phyloP scores from a whole-genome alignment of 2,329 filamentous ascomycete species.

The Diaporthe batatas region DNA sequence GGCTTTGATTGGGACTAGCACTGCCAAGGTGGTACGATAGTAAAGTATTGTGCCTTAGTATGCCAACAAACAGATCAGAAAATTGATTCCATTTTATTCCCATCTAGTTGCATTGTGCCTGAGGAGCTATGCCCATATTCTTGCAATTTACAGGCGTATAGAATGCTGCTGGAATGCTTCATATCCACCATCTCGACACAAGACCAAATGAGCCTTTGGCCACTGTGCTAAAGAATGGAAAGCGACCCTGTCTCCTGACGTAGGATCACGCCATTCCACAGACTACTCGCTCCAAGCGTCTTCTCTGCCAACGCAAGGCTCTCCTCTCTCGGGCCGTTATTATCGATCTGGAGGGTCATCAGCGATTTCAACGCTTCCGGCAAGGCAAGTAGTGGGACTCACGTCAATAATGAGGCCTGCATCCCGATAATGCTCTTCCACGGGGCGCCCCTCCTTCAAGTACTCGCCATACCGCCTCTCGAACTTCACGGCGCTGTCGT shows the following conservation, averaged over 20 bases:
- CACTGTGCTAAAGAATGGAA: neutral
- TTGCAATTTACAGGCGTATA: too few relatives aligned
- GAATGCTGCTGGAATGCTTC: too few relatives aligned
- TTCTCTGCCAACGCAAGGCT: neutral
- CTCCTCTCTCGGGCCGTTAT: conserved; percentile 10
- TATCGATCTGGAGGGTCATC: conserved; percentile 1
- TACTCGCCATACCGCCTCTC: conserved; percentile 22
- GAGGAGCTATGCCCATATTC: too few relatives aligned
- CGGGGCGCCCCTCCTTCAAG: conserved; percentile 16
- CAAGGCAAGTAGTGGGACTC: neutral
- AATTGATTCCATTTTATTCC: too few relatives aligned
- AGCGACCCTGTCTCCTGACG: neutral
- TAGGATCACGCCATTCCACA: neutral
- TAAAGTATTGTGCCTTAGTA: too few relatives aligned
- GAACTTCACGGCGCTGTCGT: conserved; percentile 26
- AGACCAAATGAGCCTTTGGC: too few relatives aligned
- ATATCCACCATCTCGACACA: too few relatives aligned
- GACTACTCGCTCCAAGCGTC: neutral
- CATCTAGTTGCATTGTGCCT: too few relatives aligned
- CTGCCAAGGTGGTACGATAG: too few relatives aligned
- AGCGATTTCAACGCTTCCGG: neutral
- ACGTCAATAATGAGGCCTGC: conserved; percentile 18
- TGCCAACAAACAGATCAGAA: too few relatives aligned
- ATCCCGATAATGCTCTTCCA: conserved; percentile 21
- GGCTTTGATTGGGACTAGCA: too few relatives aligned